Evolutionary conservation across 306 rosid species (phyloP).

Genomic region (Lupinus albus): DNA sequence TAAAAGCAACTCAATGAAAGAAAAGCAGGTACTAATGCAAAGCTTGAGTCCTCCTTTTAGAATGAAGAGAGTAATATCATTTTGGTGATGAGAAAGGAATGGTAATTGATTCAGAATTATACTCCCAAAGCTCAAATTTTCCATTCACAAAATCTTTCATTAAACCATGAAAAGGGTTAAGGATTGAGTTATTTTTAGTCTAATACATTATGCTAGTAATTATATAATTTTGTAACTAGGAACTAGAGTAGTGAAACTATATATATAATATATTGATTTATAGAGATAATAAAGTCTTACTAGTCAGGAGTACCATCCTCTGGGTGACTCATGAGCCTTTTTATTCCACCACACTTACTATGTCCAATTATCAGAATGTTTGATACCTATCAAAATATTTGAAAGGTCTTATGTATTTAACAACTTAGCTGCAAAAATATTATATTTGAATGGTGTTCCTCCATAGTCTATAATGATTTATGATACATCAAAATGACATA

Average conservation of each 20-base stretch:
- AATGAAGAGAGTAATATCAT: neutral
- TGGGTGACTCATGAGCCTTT: constrained; percentile 67
- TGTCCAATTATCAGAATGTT: constrained; percentile 71
- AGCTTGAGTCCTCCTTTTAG: constrained; percentile 2
- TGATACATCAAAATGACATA: too few relatives aligned
- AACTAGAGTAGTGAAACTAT: neutral
- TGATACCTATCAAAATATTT: constrained; percentile 46
- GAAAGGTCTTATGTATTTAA: neutral
- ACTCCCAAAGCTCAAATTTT: constrained; percentile 59
- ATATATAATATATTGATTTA: neutral
- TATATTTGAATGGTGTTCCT: too few relatives aligned
- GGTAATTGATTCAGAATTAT: constrained; percentile 32
- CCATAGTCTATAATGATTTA: too few relatives aligned
- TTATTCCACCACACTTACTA: constrained; percentile 68
- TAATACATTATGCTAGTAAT: neutral
- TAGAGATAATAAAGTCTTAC: constrained; percentile 40
- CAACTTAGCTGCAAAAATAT: too few relatives aligned
- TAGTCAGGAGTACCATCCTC: constrained; percentile 50
- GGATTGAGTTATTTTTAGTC: neutral
- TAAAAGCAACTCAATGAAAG: neutral
- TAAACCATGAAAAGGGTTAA: neutral
- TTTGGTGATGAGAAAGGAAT: constrained; percentile 30
- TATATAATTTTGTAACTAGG: neutral
- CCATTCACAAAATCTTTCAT: constrained; percentile 65
- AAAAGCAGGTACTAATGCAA: neutral